phyloP scores from a whole-genome alignment of 176 grass and related monocot genomes.

The Lolium rigidum region DNA sequence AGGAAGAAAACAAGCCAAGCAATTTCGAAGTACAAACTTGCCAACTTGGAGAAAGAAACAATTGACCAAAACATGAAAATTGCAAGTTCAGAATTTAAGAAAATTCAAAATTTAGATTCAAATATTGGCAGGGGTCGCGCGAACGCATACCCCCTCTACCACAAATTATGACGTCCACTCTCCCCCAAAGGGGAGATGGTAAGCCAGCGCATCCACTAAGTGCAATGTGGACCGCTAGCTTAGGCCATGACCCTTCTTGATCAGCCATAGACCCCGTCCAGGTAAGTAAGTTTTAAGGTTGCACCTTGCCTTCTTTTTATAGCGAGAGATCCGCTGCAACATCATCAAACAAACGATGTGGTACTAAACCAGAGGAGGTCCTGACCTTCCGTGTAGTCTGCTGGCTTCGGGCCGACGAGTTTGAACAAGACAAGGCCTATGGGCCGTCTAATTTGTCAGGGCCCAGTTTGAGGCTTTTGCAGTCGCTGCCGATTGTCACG shows the following conservation, averaged over 20 bases:
- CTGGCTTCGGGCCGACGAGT: not conserved
- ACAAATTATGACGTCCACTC: constrained; percentile 83
- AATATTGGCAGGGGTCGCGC: constrained; percentile 47
- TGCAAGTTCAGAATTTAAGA: not conserved
- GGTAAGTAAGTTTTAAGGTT: not conserved
- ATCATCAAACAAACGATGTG: not conserved
- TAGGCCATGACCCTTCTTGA: constrained; percentile 15
- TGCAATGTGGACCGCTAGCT: not conserved
- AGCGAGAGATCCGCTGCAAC: not conserved
- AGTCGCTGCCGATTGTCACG: not conserved
- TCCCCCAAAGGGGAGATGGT: constrained; percentile 40
- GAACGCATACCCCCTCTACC: constrained; percentile 66
- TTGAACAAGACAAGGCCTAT: not conserved
- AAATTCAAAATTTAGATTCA: not conserved
- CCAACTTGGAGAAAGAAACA: no score
- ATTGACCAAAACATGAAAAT: not conserved
- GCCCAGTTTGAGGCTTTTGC: not conserved
- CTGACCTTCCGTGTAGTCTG: not conserved
- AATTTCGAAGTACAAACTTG: no score
- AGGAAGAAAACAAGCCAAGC: no score
- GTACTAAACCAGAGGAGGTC: not conserved
- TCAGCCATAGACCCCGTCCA: not conserved
- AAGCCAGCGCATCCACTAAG: not conserved
- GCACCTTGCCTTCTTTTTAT: not conserved
- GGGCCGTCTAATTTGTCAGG: not conserved